These are phyloP conservation scores for Parvularia atlantis DNA, from an alignment of 78 protist genomes.

Conservation along the genomic window DNA sequence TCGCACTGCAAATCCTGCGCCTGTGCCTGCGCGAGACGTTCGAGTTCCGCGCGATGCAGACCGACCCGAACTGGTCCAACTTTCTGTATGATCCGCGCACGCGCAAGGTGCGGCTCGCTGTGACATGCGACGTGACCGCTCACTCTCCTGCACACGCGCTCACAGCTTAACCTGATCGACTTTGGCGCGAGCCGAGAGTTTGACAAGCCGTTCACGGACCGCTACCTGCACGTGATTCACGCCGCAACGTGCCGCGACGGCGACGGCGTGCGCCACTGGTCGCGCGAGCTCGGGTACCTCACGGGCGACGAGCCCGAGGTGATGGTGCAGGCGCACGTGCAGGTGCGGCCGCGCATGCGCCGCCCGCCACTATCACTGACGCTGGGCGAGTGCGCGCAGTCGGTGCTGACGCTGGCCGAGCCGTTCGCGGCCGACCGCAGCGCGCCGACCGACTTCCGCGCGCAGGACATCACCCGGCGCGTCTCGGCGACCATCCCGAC, in stretches of 20 bases:
- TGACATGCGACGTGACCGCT: no score
- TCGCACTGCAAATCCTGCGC: conserved; percentile 24
- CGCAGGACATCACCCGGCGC: conserved; percentile 36
- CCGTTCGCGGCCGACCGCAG: conserved; percentile 47
- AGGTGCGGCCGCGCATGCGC: no score
- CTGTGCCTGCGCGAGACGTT: conserved; percentile 64
- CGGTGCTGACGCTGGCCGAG: no score
- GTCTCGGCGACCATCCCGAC: conserved; percentile 39
- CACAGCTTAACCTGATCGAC: conserved; percentile 62
- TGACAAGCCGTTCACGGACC: conserved; percentile 28
- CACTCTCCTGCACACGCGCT: no score
- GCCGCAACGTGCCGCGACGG: conserved; percentile 40
- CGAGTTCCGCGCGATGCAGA: conserved; percentile 66
- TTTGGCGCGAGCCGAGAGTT: conserved; percentile 74
- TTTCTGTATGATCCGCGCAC: conserved; percentile 57
- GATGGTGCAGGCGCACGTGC: conserved; percentile 70
- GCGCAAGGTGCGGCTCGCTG: no score
- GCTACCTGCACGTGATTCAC: conserved; percentile 58
- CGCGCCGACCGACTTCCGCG: conserved; percentile 32
- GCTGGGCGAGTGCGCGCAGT: neutral
- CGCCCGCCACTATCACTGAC: no score
- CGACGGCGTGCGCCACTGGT: conserved; percentile 32
- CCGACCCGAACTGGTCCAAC: conserved; percentile 81
- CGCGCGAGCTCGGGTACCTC: conserved; percentile 60
- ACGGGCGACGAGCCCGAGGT: conserved; percentile 69